Base-by-base conservation (phyloP, 345 rosid species). In the Heritiera fomes region DNA sequence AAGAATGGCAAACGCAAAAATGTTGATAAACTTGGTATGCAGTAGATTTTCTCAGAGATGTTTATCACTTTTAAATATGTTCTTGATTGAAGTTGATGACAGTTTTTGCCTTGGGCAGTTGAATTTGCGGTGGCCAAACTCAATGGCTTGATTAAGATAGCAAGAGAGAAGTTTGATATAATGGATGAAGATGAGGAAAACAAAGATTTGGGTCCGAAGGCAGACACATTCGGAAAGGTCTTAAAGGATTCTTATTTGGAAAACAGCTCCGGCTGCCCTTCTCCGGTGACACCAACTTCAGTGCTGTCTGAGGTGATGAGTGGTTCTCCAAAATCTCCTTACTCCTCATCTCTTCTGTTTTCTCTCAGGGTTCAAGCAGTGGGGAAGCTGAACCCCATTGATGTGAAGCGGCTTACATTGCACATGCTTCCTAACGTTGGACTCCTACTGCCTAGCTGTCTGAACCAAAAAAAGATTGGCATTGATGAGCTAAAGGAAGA, bases 341-440 rank as follows among this genome's bases (percentile, higher is more conserved):
- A 81, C 56, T 56, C 85, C 6, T 87, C 89, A 55, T 77, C 84
- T 81, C 82, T 79, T 50, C 11, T 87, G 30, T 83, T 87, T 85
- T 81, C 84, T 55, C 86, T 87, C 75, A 79, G 97, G 82, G 88
- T 90, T 67, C 92, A 90, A 73, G 89, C 95, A 45, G 85, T 90
- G 34, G 97, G 88, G 71, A 97, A 92, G 71, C 78, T 91, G 78
- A 94, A 89, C 81, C 95, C 92, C 10, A 77, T 91, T 1, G 98
- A 90, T 55, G 76, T 88, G 67, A 91, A 92, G 81, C 87, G 87
- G 59, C 90, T 91, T 30, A 80, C 89, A 1, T 83, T 88, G 5
- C 87, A 88, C 71, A 86, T 89, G 85, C 61, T 86, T 80, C 83
- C 92, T 1, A 80, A 87, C 45, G 60, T 75, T 32, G 86, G 78